These are phyloP conservation scores for Xylaria sp. DNA, from an alignment of 2,329 filamentous ascomycete species.

Conservation along the genomic window DNA sequence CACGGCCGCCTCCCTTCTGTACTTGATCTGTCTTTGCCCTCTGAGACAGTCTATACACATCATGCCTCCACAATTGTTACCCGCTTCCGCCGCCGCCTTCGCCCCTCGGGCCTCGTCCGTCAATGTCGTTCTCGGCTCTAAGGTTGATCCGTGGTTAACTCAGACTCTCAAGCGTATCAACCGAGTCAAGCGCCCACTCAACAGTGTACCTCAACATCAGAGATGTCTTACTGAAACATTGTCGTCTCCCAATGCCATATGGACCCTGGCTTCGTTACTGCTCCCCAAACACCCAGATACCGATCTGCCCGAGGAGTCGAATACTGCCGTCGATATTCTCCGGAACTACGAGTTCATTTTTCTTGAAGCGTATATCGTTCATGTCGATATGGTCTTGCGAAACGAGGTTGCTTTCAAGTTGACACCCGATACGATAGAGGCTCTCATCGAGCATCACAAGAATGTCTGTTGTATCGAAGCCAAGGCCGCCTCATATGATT, in stretches of 20 bases:
- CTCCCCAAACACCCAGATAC: slow-evolving; percentile 88
- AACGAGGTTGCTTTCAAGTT: slow-evolving; percentile 99
- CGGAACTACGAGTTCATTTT: slow-evolving; percentile 95
- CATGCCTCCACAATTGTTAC: slow-evolving; percentile 94
- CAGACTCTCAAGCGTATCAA: slow-evolving; percentile 97
- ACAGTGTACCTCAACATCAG: slow-evolving; percentile 95
- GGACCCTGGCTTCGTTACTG: slow-evolving; percentile 94
- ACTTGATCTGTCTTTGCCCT: slow-evolving; percentile 36
- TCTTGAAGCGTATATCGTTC: slow-evolving; percentile 96
- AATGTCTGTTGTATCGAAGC: slow-evolving; percentile 92
- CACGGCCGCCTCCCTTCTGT: slow-evolving; percentile 39
- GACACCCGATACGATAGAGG: slow-evolving; percentile 91
- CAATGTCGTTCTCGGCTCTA: slow-evolving; percentile 92
- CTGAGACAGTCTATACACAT: slow-evolving; percentile 48
- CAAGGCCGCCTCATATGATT: slow-evolving; percentile 89
- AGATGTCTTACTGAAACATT: slow-evolving; percentile 95
- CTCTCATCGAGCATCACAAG: slow-evolving; percentile 94
- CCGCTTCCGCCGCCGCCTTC: slow-evolving; percentile 95
- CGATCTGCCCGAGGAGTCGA: slow-evolving; percentile 82
- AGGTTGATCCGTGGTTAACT: slow-evolving; percentile 96
- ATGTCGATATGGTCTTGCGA: slow-evolving; percentile 98
- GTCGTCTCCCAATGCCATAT: slow-evolving; percentile 89
- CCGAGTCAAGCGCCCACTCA: slow-evolving; percentile 94
- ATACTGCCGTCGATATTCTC: slow-evolving; percentile 85
- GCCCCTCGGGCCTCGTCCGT: slow-evolving; percentile 89